These are phyloP conservation scores for Trypethelium eluteriae DNA, from an alignment of 495 filamentous ascomycete genomes.

Conservation along the genomic window DNA sequence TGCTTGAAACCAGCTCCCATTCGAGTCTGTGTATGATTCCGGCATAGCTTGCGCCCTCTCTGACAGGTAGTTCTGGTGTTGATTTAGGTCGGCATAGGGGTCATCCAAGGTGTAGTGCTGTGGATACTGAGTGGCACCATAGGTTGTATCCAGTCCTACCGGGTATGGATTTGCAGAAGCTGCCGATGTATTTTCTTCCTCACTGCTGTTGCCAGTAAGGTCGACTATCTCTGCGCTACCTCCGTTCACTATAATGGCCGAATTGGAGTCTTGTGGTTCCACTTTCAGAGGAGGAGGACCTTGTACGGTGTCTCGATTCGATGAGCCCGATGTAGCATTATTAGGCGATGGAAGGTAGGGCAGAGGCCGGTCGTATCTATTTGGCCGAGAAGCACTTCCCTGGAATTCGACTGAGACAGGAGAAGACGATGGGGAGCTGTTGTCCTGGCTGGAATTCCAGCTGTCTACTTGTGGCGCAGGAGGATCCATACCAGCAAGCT, in stretches of 20 bases:
- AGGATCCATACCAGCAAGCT: neutral
- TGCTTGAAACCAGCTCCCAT: neutral
- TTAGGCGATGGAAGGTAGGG: neutral
- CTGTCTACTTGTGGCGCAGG: neutral
- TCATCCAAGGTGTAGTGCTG: neutral
- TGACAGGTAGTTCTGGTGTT: neutral
- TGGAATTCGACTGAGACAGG: neutral
- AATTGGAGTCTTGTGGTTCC: neutral
- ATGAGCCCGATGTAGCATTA: neutral
- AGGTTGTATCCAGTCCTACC: constrained; percentile 11
- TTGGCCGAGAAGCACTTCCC: neutral
- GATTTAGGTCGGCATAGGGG: neutral
- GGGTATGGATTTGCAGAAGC: constrained; percentile 12
- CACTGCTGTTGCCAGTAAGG: constrained; percentile 23
- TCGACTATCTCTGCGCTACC: constrained; percentile 17
- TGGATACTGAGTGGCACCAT: constrained; percentile 1
- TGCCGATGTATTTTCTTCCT: constrained; percentile 23
- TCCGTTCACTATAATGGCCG: too few relatives aligned
- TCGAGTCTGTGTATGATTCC: constrained; percentile 15
- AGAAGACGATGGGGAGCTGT: neutral
- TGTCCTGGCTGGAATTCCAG: neutral
- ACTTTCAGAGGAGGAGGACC: neutral
- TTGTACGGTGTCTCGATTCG: neutral
- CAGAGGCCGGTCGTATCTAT: neutral
- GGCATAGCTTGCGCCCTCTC: constrained; percentile 16